Base-by-base conservation (phyloP, 2,329 filamentous ascomycete species). In the Exophiala mesophila region DNA sequence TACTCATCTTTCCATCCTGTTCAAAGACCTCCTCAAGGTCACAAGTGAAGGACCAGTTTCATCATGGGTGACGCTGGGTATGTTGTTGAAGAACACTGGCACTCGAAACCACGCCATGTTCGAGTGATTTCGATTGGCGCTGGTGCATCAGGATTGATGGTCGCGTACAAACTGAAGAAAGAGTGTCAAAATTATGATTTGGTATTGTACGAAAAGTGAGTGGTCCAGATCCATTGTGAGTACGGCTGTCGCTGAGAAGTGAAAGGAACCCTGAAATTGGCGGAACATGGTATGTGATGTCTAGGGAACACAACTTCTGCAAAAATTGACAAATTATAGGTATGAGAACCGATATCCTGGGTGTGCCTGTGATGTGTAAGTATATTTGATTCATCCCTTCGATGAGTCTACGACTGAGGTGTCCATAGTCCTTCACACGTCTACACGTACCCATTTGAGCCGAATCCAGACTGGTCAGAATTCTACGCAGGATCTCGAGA, bases 271-370 rank as follows among this genome's bases (percentile, higher is more conserved):
- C 29, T 5, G 29, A 31, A 31, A 31, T 31, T 31, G 29, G 29
- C 5, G 29, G 29, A 5, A 31, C 29, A n/a, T n/a, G 23, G 23
- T 26, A n/a, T n/a, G n/a, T n/a, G n/a, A n/a, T n/a, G n/a, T n/a
- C n/a, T n/a, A n/a, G n/a, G n/a, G n/a, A n/a, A n/a, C n/a, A n/a
- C n/a, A n/a, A n/a, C n/a, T n/a, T n/a, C n/a, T n/a, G n/a, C n/a
- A n/a, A n/a, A n/a, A n/a, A n/a, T n/a, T n/a, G n/a, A n/a, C n/a
- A n/a, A n/a, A n/a, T n/a, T n/a, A 65, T 1, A 62, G 60, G 61
- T 54, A 66, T 4, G 66, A 66, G 33, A 69, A 69, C 37, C 52
- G 55, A 3, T 68, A 67, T 41, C 66, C 65, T 0, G 45, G 45
- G 9, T 45, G 41, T 33, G 45, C 45, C 17, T 48, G 45, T 35